A percentile compares a stretch with the other conserved stretches of the same genome.
Conservation (phyloP, 495 filamentous ascomycete genomes). For the Glarea lozoyensis region DNA sequence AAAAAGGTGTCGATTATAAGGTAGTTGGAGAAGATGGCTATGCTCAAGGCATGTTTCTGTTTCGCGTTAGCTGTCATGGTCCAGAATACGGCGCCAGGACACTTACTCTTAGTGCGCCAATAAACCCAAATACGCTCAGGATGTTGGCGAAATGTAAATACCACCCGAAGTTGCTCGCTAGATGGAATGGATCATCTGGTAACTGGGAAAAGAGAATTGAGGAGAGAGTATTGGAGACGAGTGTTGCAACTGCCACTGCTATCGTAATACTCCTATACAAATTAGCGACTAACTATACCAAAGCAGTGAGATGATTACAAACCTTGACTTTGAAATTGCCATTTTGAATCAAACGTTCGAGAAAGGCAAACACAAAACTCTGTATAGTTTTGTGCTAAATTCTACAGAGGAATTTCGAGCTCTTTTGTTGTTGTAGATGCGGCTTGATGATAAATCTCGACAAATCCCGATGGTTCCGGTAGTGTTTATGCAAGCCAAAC, state of each 20-base stretch:
- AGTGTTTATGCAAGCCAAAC: too few relatives aligned
- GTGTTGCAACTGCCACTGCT: constrained; percentile 11
- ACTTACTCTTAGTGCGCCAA: constrained; percentile 18
- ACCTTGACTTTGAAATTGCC: constrained; percentile 8
- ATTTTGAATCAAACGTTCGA: too few relatives aligned
- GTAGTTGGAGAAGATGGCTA: constrained; percentile 19
- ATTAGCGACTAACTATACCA: neutral
- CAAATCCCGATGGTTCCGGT: neutral
- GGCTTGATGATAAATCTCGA: neutral
- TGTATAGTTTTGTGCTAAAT: neutral
- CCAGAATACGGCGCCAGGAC: neutral
- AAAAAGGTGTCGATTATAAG: constrained; percentile 17
- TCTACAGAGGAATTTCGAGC: neutral
- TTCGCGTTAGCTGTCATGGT: neutral
- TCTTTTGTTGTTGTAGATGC: neutral
- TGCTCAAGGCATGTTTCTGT: constrained; percentile 19
- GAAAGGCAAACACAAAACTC: too few relatives aligned
- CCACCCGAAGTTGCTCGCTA: constrained; percentile 13
- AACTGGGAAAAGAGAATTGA: constrained; percentile 14
- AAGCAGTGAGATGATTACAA: neutral
- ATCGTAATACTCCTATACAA: constrained; percentile 14
- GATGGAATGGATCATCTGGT: constrained; percentile 20
- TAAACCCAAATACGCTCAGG: constrained; percentile 18
- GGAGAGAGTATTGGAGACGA: constrained; percentile 14
- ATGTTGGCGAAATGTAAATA: constrained; percentile 22